Percentiles rank a stretch among this genome's conserved stretches.
phyloP scores from a whole-genome alignment of 225 moss, liverwort and hornwort genomes.

The Antitrichia curtipendula region DNA sequence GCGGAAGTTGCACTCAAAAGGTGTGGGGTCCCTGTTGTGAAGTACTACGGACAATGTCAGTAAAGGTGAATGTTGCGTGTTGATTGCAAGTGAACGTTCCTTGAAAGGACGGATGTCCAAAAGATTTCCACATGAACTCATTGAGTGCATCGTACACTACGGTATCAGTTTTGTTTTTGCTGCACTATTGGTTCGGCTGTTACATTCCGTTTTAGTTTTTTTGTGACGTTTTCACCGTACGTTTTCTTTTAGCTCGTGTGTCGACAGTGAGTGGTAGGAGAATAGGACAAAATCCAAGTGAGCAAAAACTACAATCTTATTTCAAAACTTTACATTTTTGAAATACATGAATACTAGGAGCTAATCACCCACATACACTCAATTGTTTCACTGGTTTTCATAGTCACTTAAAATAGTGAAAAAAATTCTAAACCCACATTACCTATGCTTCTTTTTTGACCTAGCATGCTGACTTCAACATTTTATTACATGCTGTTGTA shows the following conservation, averaged over 20 bases:
- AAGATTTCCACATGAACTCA: background rate
- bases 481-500: background rate
- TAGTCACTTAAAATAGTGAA: background rate
- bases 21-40: background rate
- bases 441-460: background rate
- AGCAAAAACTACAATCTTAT: background rate
- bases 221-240: background rate
- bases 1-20: background rate
- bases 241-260: background rate
- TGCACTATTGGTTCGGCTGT: background rate
- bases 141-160: background rate
- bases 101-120: background rate
- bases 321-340: background rate
- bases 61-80: background rate
- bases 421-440: too few species aligned
- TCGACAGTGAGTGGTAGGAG: background rate
- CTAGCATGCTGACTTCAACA: background rate
- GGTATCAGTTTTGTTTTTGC: background rate
- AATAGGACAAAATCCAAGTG: too few species aligned
- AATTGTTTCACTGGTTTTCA: background rate
- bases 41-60: background rate
- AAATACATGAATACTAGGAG: background rate
- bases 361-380: background rate
- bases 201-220: background rate
- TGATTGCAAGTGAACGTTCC: background rate